Percentiles rank a stretch among this genome's conserved stretches.
phyloP scores from a whole-genome alignment of 192 early-diverging fungal species.

The Phlyctochytrium bullatum region DNA sequence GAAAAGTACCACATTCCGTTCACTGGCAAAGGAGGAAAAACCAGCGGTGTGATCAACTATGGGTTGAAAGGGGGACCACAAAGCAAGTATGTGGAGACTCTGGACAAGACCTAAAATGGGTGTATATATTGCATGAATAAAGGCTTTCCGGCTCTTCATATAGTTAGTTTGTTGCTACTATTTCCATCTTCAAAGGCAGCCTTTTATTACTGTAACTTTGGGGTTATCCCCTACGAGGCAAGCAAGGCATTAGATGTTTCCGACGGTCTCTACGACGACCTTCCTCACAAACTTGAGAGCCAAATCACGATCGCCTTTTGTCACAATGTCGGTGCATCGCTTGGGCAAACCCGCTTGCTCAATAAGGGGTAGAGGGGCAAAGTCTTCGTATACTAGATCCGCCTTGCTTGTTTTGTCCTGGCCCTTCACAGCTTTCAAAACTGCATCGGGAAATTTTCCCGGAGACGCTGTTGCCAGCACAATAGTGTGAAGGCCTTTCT shows the following conservation, averaged over 20 bases:
- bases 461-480: conserved; percentile 91
- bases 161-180: too few species aligned
- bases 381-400: conserved; percentile 41
- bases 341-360: conserved; percentile 42
- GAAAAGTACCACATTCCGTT: conserved; percentile 38
- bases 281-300: conserved; percentile 1
- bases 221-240: too few species aligned
- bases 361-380: conserved; percentile 51
- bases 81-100: conserved; percentile 32
- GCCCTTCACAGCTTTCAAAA: conserved; percentile 65
- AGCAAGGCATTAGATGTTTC: too few species aligned
- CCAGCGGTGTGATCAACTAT: conserved; percentile 1
- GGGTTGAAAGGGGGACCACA: conserved; percentile 22
- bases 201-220: too few species aligned
- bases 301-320: conserved; percentile 21
- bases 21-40: conserved; percentile 3
- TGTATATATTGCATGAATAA: too few species aligned
- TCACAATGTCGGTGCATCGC: conserved; percentile 38
- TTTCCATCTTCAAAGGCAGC: too few species aligned
- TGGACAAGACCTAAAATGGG: conserved; percentile 25
- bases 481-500: conserved; percentile 39
- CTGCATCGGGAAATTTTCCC: conserved; percentile 94
- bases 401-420: not conserved
- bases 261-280: not conserved
- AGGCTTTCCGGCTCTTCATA: too few species aligned